Conservation (phyloP, 2,329 filamentous ascomycete species). For the Penicillium sp. region DNA sequence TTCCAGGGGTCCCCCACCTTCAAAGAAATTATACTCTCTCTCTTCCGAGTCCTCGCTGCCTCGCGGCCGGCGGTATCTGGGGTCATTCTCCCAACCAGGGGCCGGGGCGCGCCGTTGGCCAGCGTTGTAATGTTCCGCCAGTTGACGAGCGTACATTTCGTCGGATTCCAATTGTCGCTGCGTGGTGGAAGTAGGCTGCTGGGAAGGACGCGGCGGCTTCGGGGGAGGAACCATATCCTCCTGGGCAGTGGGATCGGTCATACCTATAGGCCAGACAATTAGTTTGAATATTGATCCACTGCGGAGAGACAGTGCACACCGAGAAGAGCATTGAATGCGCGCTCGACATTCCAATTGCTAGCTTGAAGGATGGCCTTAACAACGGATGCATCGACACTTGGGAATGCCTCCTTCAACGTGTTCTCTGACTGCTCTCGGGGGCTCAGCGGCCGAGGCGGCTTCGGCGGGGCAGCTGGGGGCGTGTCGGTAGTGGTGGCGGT, state of each 20-base stretch:
- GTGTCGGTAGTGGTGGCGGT: slow-evolving; percentile 32
- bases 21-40: slow-evolving; percentile 86
- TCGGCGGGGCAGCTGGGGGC: slow-evolving; percentile 70
- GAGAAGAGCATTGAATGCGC: slow-evolving; percentile 91
- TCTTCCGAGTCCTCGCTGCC: slow-evolving; percentile 66
- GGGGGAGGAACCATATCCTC: slow-evolving; percentile 68
- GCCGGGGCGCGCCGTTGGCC: slow-evolving; percentile 38
- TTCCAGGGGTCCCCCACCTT: slow-evolving; percentile 54
- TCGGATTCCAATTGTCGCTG: slow-evolving; percentile 86
- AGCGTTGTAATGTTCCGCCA: slow-evolving; percentile 84
- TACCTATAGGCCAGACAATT: slow-evolving; percentile 55
- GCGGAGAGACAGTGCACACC: slow-evolving; percentile 55
- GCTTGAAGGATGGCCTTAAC: slow-evolving; percentile 87
- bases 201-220: slow-evolving; percentile 77
- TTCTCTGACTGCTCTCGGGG: slow-evolving; percentile 83
- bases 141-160: slow-evolving; percentile 86
- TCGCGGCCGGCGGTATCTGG: slow-evolving; percentile 50
- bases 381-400: slow-evolving; percentile 75
- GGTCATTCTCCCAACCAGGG: slow-evolving; percentile 36
- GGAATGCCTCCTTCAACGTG: slow-evolving; percentile 93
- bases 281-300: slow-evolving; percentile 3
- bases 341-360: slow-evolving; percentile 85
- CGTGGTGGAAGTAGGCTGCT: slow-evolving; percentile 57
- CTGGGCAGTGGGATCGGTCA: slow-evolving; percentile 78
- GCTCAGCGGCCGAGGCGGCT: slow-evolving; percentile 81